A percentile compares a stretch with the other conserved stretches of the same genome.
Evolutionary conservation across 2,329 filamentous ascomycete species (phyloP).

Genomic region (Apiospora kogelbergensis): DNA sequence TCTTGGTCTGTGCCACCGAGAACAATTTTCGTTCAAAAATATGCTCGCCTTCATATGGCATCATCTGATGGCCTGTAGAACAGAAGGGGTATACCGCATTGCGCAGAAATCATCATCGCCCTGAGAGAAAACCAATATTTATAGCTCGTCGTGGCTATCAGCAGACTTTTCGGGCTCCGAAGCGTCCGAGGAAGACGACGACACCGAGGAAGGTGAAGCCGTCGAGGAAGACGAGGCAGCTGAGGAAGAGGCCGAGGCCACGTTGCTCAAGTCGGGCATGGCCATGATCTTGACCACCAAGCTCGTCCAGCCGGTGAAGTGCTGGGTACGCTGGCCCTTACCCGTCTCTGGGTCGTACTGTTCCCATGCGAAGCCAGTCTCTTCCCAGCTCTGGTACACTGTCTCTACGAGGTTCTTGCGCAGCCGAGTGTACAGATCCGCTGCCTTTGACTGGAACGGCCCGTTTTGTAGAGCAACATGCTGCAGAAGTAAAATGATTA

Average conservation of each 20-base stretch:
- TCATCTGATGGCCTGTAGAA: neutral
- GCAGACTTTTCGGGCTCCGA: neutral
- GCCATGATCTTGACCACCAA: slow-evolving; percentile 96
- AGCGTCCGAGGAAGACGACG: neutral
- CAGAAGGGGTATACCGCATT: neutral
- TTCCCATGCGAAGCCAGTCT: slow-evolving; percentile 97
- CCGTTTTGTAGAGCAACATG: slow-evolving; percentile 65
- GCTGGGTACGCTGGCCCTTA: slow-evolving; percentile 89
- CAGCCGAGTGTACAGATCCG: slow-evolving; percentile 72
- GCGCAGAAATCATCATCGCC: neutral
- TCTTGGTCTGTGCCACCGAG: neutral
- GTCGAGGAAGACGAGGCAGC: neutral
- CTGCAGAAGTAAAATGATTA: slow-evolving; percentile 38
- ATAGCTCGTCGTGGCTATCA: neutral
- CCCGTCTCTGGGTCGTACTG: slow-evolving; percentile 96
- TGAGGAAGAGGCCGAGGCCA: neutral
- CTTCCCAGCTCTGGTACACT: slow-evolving; percentile 82
- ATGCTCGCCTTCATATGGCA: neutral
- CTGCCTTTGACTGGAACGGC: slow-evolving; percentile 67
- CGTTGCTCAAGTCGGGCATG: slow-evolving; percentile 68
- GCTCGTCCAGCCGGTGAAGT: slow-evolving; percentile 99
- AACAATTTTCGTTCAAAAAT: neutral
- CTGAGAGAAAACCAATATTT: neutral
- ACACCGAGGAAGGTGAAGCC: neutral
- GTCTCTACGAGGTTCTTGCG: slow-evolving; percentile 86